Evolutionary conservation across 2,329 filamentous ascomycete genomes (phyloP), one percentile per base, ranked within the genome.

Genomic region (Exserohilum rostratum): DNA sequence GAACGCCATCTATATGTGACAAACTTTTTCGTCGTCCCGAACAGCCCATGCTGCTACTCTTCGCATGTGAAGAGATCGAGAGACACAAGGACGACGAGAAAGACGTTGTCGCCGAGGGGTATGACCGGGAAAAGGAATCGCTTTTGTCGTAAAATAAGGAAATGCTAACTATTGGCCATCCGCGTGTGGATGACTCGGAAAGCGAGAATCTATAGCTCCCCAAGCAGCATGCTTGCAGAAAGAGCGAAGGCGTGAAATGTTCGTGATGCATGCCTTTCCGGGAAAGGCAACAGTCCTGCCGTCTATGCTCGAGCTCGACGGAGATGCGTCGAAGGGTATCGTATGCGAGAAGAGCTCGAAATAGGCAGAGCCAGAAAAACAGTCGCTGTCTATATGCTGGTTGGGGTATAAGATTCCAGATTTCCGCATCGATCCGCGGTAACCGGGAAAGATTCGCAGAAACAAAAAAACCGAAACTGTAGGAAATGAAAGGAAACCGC

Each of bases 381-480:
- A 76, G 73, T 77, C 77, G 78, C 76, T 78, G 73, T 80, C 78
- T 80, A 80, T 79, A 78, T 79, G 77, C 77, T 78, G 76, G 67
- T 78, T 72, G 73, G 76, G 77, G 76, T 78, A 78, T 78, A 74
- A 77, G 73, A 71, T 76, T 75, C 73, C 73, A 69, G 71, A 72
- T 68, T 71, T 71, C 69, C 75, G 70, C 67, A 67, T 69, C 69
- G 63, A 68, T 69, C 60, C 67, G 67, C 55, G 65, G 60, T 64
- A 59, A 70, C 67, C 68, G 64, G 64, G 62, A 69, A 71, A 64
- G 61, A 66, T 67, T 67, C 63, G 68, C 67, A 67, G 60, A 60
- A 72, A 42, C 39, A 42, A 71, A 67, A 63, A 61, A 63, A 61
- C 55, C 53, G 59, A 70, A 65, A 67, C 66, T 64, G 47, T 55